phyloP scores from a whole-genome alignment of 495 filamentous ascomycete genomes.

The Extremus antarcticus region DNA sequence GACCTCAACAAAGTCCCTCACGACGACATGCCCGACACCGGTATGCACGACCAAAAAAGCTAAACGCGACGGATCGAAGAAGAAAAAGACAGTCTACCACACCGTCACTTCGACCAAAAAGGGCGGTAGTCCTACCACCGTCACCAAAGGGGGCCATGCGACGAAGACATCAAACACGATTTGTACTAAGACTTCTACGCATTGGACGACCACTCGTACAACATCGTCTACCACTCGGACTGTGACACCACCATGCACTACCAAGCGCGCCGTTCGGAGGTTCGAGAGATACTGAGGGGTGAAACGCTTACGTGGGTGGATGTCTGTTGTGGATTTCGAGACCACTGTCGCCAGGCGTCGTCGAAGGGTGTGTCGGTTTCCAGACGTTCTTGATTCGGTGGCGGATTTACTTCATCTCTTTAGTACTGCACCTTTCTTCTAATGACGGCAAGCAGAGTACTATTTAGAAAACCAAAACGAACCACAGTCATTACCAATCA shows the following conservation, averaged over 20 bases:
- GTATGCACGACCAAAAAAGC: neutral
- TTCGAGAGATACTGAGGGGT: neutral
- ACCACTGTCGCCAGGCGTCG: too few relatives aligned
- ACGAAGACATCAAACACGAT: neutral
- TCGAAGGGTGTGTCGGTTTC: neutral
- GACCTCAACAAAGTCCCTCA: neutral
- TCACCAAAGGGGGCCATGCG: neutral
- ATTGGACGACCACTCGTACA: neutral
- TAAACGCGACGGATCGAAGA: neutral
- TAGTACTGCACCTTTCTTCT: too few relatives aligned
- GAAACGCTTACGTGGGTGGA: neutral
- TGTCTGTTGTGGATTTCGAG: neutral
- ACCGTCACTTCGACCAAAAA: constrained; percentile 2
- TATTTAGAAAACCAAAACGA: too few relatives aligned
- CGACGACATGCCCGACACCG: neutral
- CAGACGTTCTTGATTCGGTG: too few relatives aligned
- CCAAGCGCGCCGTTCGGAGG: neutral
- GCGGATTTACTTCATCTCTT: too few relatives aligned
- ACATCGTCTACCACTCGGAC: neutral
- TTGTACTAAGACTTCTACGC: neutral
- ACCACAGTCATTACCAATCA: too few relatives aligned
- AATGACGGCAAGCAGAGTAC: too few relatives aligned
- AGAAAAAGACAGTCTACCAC: neutral
- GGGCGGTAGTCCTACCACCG: neutral
- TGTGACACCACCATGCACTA: neutral